A percentile compares a stretch with the other conserved stretches of the same genome.
phyloP scores from a whole-genome alignment of 2,329 filamentous ascomycete genomes.

The Akanthomyces uredinophilus region DNA sequence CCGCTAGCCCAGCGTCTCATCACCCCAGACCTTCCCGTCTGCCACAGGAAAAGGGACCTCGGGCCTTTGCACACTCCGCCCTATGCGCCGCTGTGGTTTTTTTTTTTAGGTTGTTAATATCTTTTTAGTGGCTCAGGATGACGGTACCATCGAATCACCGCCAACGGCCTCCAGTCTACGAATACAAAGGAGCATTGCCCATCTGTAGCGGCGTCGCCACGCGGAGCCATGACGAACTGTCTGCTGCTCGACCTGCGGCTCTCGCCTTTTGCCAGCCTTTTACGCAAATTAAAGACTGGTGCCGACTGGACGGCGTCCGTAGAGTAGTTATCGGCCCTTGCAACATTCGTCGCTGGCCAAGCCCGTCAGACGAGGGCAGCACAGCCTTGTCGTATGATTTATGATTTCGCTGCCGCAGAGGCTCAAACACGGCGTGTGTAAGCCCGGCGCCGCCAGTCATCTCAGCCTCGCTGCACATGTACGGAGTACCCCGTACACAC shows the following conservation, averaged over 20 bases:
- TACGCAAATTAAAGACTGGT: too few species aligned
- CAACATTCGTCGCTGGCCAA: background rate
- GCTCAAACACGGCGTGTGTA: background rate
- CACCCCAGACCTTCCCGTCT: background rate
- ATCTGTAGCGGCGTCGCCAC: too few species aligned
- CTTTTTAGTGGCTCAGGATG: background rate
- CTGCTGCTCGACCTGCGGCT: too few species aligned
- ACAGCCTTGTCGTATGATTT: background rate
- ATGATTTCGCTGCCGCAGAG: too few species aligned
- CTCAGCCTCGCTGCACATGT: conserved; percentile 1
- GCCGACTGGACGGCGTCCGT: too few species aligned
- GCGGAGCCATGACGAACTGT: too few species aligned
- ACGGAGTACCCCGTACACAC: too few species aligned
- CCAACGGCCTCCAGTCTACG: background rate
- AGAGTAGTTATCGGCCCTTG: background rate
- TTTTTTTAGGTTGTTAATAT: background rate
- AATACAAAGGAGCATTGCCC: too few species aligned
- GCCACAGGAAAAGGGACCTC: background rate
- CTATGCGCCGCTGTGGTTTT: background rate
- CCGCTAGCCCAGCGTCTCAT: background rate
- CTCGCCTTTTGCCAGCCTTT: too few species aligned
- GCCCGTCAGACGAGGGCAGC: conserved; percentile 1
- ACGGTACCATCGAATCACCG: background rate
- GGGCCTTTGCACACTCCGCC: background rate
- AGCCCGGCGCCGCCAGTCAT: conserved; percentile 1